Evolutionary conservation across 257 asterid genomes (phyloP).

Genomic region (Linderniella brevidens): DNA sequence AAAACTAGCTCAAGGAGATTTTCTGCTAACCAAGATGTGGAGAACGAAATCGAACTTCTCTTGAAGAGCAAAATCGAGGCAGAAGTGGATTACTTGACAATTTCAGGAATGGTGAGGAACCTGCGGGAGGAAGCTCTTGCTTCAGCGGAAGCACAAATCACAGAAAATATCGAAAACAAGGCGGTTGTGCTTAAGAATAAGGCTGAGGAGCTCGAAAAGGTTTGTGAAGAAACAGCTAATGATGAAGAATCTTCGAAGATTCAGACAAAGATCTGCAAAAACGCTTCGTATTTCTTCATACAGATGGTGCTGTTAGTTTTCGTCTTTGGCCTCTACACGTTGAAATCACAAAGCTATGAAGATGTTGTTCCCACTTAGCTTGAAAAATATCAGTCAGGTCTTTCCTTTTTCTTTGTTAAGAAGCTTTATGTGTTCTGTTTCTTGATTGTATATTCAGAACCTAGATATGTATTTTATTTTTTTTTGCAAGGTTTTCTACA

Average conservation of each 20-base stretch:
- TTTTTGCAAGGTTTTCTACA: no score
- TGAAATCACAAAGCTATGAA: constrained; percentile 18
- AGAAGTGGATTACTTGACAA: constrained; percentile 46
- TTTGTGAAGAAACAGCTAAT: constrained; percentile 17
- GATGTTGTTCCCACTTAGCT: constrained; percentile 45
- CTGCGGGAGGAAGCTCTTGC: neutral
- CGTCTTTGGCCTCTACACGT: constrained; percentile 20
- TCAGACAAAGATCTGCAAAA: constrained; percentile 33
- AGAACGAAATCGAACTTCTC: constrained; percentile 32
- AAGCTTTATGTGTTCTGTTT: constrained; percentile 1
- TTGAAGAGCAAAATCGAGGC: constrained; percentile 54
- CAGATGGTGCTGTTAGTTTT: constrained; percentile 32
- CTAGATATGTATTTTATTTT: no score
- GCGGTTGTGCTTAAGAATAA: constrained; percentile 24
- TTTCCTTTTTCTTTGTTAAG: constrained; percentile 1
- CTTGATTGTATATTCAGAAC: constrained; percentile 2
- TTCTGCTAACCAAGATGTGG: constrained; percentile 16
- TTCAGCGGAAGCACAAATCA: neutral
- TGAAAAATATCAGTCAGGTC: neutral
- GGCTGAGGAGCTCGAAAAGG: constrained; percentile 20
- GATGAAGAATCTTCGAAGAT: constrained; percentile 27
- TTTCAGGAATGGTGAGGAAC: constrained; percentile 22
- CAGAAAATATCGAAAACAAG: constrained; percentile 18
- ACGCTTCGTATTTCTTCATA: constrained; percentile 26
- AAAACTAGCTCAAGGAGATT: constrained; percentile 1